Evolutionary conservation across 768 basidiomycete genomes (phyloP).

Genomic region (Pleurotus djamor): DNA sequence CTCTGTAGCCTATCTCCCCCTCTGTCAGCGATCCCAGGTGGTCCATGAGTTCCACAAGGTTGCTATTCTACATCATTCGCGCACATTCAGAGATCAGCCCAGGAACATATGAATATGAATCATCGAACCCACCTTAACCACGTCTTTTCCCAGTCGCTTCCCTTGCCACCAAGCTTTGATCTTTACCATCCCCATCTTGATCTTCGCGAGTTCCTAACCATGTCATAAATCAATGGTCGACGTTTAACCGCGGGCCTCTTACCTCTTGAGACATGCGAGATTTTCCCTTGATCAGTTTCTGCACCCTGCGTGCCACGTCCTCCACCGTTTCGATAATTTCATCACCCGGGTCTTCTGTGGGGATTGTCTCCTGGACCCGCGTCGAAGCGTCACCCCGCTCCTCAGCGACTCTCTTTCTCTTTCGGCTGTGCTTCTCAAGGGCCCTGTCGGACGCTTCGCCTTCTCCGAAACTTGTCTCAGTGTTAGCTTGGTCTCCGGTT

Average conservation of each 20-base stretch:
- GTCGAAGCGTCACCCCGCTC: background rate
- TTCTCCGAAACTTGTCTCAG: too few relatives aligned
- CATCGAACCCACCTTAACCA: conserved; percentile 7
- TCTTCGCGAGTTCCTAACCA: background rate
- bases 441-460: background rate
- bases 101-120: background rate
- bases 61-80: background rate
- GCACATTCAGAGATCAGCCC: background rate
- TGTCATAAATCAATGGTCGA: background rate
- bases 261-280: conserved; percentile 8
- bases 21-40: conserved; percentile 2
- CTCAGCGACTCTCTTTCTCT: background rate
- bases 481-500: background rate
- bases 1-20: conserved; percentile 5
- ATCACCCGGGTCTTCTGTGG: background rate
- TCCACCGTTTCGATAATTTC: background rate
- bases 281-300: conserved; percentile 15
- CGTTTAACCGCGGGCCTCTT: background rate
- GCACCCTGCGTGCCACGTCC: conserved; percentile 6
- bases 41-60: background rate
- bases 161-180: background rate
- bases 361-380: background rate
- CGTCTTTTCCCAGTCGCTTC: background rate
- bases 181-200: conserved; percentile 8
- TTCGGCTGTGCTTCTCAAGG: background rate